Percentiles rank a stretch among this genome's conserved stretches.
These are phyloP conservation scores for Saraca asoca DNA, from an alignment of 331 rosid genomes.

Conservation along the genomic window DNA sequence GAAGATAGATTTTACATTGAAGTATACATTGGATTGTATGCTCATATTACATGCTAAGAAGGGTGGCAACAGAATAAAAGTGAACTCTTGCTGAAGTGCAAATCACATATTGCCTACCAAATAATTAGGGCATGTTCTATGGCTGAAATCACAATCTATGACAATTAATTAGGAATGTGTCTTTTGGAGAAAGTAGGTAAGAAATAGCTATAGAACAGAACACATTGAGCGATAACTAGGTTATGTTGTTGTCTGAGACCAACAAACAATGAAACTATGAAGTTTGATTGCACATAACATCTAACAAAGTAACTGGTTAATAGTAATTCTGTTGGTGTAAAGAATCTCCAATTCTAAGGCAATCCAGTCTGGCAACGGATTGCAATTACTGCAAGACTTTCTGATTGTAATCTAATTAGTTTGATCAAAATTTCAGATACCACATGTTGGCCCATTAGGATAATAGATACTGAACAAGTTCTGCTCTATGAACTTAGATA, in stretches of 20 bases:
- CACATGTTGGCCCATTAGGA: not conserved
- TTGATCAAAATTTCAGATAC: slow-evolving; percentile 21
- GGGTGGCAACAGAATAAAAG: too few species aligned
- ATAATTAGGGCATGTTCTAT: too few species aligned
- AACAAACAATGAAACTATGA: not conserved
- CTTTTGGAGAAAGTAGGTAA: too few species aligned
- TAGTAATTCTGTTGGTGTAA: not conserved
- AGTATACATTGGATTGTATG: too few species aligned
- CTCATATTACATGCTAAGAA: too few species aligned
- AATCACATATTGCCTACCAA: too few species aligned
- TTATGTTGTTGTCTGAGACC: too few species aligned
- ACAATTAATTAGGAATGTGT: too few species aligned
- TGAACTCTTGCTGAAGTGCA: too few species aligned
- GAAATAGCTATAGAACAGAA: not conserved
- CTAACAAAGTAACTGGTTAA: not conserved
- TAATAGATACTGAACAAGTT: slow-evolving; percentile 2
- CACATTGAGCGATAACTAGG: not conserved
- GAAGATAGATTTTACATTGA: too few species aligned
- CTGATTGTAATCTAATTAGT: not conserved
- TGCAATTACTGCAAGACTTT: not conserved
- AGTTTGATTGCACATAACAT: too few species aligned
- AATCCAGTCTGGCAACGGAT: slow-evolving; percentile 25
- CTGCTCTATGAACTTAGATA: slow-evolving; percentile 11
- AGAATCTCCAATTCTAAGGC: slow-evolving; percentile 8
- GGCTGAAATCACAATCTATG: too few species aligned